phyloP scores from a whole-genome alignment of 192 early-diverging fungal species.

The Coemansia sp. region DNA sequence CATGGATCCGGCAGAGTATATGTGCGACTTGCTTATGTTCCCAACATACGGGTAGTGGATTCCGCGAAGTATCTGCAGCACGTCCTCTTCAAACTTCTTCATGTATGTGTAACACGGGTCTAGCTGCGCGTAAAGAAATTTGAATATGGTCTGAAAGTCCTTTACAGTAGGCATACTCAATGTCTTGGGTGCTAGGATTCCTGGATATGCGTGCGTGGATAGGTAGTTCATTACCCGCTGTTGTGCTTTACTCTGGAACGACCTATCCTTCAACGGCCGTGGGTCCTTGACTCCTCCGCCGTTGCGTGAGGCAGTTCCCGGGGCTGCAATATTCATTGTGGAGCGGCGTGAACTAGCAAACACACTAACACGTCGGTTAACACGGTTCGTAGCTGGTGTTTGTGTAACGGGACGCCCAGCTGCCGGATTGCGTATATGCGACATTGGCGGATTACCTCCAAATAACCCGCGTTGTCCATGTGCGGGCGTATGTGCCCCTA shows the following conservation, averaged over 20 bases:
- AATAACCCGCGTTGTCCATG: conserved; percentile 23
- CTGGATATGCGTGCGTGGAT: conserved; percentile 61
- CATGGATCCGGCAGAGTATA: conserved; percentile 64
- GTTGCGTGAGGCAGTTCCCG: conserved; percentile 40
- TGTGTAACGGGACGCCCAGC: conserved; percentile 26
- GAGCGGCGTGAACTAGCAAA: conserved; percentile 50
- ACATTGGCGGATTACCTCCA: conserved; percentile 44
- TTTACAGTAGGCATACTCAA: conserved; percentile 64
- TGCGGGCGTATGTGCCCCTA: conserved; percentile 40
- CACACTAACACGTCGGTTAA: conserved; percentile 51
- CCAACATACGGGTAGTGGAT: conserved; percentile 52
- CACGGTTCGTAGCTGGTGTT: conserved; percentile 48
- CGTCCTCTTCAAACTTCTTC: conserved; percentile 73
- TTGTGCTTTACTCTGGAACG: conserved; percentile 60
- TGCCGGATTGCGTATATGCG: conserved; percentile 31
- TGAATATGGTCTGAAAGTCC: conserved; percentile 74
- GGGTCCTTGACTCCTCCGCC: conserved; percentile 64
- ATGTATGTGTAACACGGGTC: conserved; percentile 63
- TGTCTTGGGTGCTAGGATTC: conserved; percentile 57
- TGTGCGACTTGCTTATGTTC: conserved; percentile 69
- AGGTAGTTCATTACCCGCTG: conserved; percentile 64
- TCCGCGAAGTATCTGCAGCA: conserved; percentile 59
- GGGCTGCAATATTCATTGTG: conserved; percentile 29
- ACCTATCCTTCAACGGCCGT: conserved; percentile 65
- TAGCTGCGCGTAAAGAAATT: conserved; percentile 67